Evolutionary conservation across 2,329 filamentous ascomycete genomes (phyloP).

Genomic region (Fusarium mangiferae): DNA sequence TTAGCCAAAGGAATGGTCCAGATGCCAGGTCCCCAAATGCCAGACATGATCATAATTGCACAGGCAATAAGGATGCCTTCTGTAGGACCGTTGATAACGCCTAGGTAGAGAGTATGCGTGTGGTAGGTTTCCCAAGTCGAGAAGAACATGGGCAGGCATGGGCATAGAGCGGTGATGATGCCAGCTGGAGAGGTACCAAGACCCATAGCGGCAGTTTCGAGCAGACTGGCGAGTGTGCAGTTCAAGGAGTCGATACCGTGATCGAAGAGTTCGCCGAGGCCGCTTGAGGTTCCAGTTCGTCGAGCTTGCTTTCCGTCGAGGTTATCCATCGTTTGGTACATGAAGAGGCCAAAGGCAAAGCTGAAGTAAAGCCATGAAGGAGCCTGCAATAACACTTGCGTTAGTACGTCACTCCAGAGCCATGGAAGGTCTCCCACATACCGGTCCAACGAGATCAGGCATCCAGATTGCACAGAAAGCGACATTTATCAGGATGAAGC

Average conservation of each 20-base stretch:
- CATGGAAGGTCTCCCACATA: slow-evolving; percentile 57
- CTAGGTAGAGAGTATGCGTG: slow-evolving; percentile 95
- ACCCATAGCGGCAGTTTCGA: slow-evolving; percentile 93
- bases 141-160: slow-evolving; percentile 98
- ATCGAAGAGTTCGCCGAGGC: slow-evolving; percentile 95
- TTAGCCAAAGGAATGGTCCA: slow-evolving; percentile 82
- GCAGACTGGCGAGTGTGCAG: slow-evolving; percentile 90
- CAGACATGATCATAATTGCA: slow-evolving; percentile 84
- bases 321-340: slow-evolving; percentile 99
- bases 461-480: slow-evolving; percentile 78
- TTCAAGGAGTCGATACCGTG: slow-evolving; percentile 99
- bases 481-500: slow-evolving; percentile 91
- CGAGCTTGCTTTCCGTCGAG: slow-evolving; percentile 98
- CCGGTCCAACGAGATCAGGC: slow-evolving; percentile 90
- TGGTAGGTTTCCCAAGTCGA: slow-evolving; percentile 99
- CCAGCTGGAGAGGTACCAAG: slow-evolving; percentile 85
- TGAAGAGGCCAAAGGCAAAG: slow-evolving; percentile 95
- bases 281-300: slow-evolving; percentile 92
- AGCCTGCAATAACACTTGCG: slow-evolving; percentile 60
- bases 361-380: slow-evolving; percentile 95
- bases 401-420: slow-evolving; percentile 9
- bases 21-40: slow-evolving; percentile 86
- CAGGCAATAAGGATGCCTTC: slow-evolving; percentile 94
- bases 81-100: slow-evolving; percentile 96
- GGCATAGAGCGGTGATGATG: slow-evolving; percentile 89